Evolutionary conservation across 352 stramenopile species (phyloP).

Genomic region (Globisporangium viniferum): DNA sequence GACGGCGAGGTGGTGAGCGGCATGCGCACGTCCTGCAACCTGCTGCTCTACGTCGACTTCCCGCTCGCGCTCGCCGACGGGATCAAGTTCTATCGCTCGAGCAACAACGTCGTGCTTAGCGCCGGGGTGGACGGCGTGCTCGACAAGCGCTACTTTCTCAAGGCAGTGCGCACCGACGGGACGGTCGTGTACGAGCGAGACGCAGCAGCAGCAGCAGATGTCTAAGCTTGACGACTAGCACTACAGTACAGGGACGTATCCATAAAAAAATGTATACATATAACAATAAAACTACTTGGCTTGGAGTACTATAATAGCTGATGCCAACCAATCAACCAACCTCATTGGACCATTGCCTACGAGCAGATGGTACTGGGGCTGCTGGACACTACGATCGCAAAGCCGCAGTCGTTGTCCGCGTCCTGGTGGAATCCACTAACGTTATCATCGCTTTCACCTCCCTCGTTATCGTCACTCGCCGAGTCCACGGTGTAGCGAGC

Average conservation of each 20-base stretch:
- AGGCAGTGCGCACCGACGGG: constrained; percentile 48
- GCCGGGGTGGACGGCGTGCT: constrained; percentile 53
- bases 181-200: constrained; percentile 51
- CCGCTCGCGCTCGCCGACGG: constrained; percentile 50
- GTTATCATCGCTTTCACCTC: constrained; percentile 9
- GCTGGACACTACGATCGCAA: constrained; percentile 11
- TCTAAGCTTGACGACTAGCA: neutral
- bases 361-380: neutral
- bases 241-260: neutral
- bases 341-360: neutral
- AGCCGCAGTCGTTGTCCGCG: neutral
- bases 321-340: neutral
- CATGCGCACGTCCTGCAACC: constrained; percentile 64
- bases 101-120: constrained; percentile 82
- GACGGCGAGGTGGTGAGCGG: constrained; percentile 70
- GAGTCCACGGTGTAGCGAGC: constrained; percentile 24
- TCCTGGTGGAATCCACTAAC: neutral
- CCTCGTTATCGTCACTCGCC: constrained; percentile 13
- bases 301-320: neutral
- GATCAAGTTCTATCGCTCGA: constrained; percentile 82
- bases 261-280: neutral
- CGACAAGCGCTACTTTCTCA: constrained; percentile 53
- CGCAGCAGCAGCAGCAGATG: neutral
- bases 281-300: neutral
- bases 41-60: constrained; percentile 78